A percentile compares a stretch with the other conserved stretches of the same genome.
Conservation (phyloP, 345 rosid genomes). For the Acer negundo region DNA sequence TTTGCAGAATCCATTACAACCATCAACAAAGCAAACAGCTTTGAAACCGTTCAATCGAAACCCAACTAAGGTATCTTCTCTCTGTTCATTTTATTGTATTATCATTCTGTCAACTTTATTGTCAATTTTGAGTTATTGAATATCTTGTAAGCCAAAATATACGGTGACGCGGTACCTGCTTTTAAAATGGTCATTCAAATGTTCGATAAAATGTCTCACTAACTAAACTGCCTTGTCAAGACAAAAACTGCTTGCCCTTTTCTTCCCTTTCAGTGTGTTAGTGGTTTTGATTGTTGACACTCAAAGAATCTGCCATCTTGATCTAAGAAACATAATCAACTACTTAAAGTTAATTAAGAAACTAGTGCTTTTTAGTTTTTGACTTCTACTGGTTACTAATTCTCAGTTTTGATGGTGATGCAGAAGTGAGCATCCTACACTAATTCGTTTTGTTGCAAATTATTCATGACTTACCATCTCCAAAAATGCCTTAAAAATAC, state of each 20-base stretch:
- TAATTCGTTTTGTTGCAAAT: neutral
- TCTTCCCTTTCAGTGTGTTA: neutral
- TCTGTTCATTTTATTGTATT: no score
- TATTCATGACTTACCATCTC: constrained; percentile 35
- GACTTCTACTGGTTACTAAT: neutral
- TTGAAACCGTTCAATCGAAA: neutral
- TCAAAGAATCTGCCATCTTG: no score
- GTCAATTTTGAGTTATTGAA: neutral
- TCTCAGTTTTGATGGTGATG: constrained; percentile 13
- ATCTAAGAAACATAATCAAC: no score
- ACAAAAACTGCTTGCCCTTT: neutral
- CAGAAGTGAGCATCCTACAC: constrained; percentile 19
- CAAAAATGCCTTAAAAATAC: constrained; percentile 28
- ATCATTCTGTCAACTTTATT: no score
- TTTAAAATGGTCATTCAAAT: neutral
- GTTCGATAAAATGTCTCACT: neutral
- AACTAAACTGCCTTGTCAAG: neutral
- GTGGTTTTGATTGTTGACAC: neutral
- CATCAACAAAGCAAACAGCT: neutral
- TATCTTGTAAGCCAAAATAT: neutral
- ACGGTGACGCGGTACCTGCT: neutral
- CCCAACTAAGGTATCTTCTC: neutral
- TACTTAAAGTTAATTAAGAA: neutral
- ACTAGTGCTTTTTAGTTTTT: neutral
- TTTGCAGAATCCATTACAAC: no score